Conservation (phyloP, 345 rosid species). For the Salix viminalis region DNA sequence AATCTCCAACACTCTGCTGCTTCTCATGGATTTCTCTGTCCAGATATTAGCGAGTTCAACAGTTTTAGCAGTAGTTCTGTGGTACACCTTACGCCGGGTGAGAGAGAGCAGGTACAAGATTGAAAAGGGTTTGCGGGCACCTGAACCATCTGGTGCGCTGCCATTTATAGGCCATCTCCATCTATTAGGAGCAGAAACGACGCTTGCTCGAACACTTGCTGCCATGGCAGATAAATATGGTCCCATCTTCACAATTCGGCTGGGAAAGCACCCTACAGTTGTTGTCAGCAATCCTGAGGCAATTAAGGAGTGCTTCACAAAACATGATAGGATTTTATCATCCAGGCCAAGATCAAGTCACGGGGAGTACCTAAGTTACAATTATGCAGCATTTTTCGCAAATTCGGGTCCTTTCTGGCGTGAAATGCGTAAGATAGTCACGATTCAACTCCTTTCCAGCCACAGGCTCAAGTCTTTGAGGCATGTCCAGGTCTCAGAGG, state of each 20-base stretch:
- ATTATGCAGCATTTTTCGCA: conserved; percentile 16
- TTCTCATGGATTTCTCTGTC: background rate
- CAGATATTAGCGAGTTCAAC: background rate
- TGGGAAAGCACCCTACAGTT: conserved; percentile 16
- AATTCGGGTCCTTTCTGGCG: conserved; percentile 15
- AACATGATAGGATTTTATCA: conserved; percentile 13
- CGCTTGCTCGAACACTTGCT: conserved; percentile 24
- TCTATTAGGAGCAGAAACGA: conserved; percentile 7
- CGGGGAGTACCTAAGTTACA: conserved; percentile 18
- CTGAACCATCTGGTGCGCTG: conserved; percentile 15
- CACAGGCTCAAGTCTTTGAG: conserved; percentile 18
- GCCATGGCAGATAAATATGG: conserved; percentile 21
- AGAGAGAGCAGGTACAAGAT: background rate
- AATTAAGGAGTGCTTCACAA: conserved; percentile 22
- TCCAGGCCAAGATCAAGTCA: conserved; percentile 21
- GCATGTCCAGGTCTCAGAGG: conserved; percentile 21
- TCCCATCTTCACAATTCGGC: conserved; percentile 23
- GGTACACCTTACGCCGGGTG: background rate
- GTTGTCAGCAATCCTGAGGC: conserved; percentile 8
- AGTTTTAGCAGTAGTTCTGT: background rate
- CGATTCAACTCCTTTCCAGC: conserved; percentile 17
- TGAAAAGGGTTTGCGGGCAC: background rate
- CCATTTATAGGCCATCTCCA: conserved; percentile 27
- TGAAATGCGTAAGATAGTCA: conserved; percentile 5
- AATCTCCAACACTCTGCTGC: no score